Base-by-base conservation (phyloP, 306 rosid species). In the Notholithocarpus densiflorus region DNA sequence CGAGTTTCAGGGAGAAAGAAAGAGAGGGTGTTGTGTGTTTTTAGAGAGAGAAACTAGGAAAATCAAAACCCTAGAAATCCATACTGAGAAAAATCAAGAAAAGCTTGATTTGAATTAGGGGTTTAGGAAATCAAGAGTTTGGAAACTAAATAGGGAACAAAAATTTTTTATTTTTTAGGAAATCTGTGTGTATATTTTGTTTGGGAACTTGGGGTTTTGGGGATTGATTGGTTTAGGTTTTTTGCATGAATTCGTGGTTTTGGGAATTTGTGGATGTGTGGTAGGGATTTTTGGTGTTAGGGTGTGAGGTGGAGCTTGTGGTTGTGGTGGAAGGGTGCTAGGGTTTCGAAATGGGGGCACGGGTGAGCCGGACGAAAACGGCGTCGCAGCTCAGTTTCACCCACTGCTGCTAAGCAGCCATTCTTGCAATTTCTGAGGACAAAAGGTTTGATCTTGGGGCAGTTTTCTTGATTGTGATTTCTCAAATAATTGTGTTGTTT, bases 311-410 rank as follows among this genome's bases (percentile, higher is more conserved):
- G 85, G 84, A 79, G 82, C 10, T 68, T 74, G 84, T 77, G 24
- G 81, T 72, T 74, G 84, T 77, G 24, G 81, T 72, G 76, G 81
- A 27, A 32, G 79, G 80, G 82, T 81, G 52, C 86, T 86, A 85
- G 95, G 94, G 99, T 88, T 89, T 89, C 90, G 15, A 48, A 78
- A 95, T 95, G 99, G 98, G 97, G 88, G 97, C 79, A 90, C 94
- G 37, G 77, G 93, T 81, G 99, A 93, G 73, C 85, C 89, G 18
- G 98, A 93, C 81, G 98, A 79, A 95, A 95, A 83, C 97, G 98
- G 82, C 97, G 97, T 81, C 97, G 91, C 88, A 93, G 86, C 86
- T 88, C 99, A 84, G 60, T 93, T 66, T 89, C 99, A 2, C 96
- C 97, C 7, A 90, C 92, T 62, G 91, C 97, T 71, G 84, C 84